Conservation (phyloP, 805 yeast genomes). For the Kurtzmaniella fragi region DNA sequence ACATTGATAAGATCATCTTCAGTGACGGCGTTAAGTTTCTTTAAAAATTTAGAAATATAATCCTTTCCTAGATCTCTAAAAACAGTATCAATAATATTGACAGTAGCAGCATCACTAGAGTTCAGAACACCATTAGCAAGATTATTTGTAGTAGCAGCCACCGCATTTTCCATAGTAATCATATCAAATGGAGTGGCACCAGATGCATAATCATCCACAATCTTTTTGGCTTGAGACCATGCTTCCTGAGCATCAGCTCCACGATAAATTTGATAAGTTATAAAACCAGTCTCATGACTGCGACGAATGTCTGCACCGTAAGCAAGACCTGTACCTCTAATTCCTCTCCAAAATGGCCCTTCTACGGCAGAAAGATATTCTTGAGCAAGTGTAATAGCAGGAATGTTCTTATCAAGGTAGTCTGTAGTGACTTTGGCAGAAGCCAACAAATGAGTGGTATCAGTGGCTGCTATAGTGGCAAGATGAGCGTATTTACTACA, state of each 20-base stretch:
- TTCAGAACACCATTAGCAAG: slow-evolving; percentile 69
- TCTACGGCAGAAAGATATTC: slow-evolving; percentile 82
- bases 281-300: slow-evolving; percentile 59
- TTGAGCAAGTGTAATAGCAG: slow-evolving; percentile 65
- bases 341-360: slow-evolving; percentile 96
- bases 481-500: slow-evolving; percentile 56
- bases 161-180: slow-evolving; percentile 62
- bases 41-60: slow-evolving; percentile 51
- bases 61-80: slow-evolving; percentile 68
- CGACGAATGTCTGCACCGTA: slow-evolving; percentile 73
- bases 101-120: slow-evolving; percentile 56
- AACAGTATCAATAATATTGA: slow-evolving; percentile 61
- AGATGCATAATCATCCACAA: slow-evolving; percentile 54
- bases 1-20: slow-evolving; percentile 45
- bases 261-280: slow-evolving; percentile 67
- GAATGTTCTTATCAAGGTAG: slow-evolving; percentile 48
- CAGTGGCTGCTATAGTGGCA: slow-evolving; percentile 77
- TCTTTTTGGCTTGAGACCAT: slow-evolving; percentile 55
- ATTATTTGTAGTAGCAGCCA: slow-evolving; percentile 67
- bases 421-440: slow-evolving; percentile 55
- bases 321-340: slow-evolving; percentile 91
- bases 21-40: slow-evolving; percentile 47
- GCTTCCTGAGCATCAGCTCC: slow-evolving; percentile 78
- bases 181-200: slow-evolving; percentile 55
- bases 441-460: slow-evolving; percentile 64